Evolutionary conservation across 805 yeast genomes (phyloP).

Genomic region (Ogataea allantospora): DNA sequence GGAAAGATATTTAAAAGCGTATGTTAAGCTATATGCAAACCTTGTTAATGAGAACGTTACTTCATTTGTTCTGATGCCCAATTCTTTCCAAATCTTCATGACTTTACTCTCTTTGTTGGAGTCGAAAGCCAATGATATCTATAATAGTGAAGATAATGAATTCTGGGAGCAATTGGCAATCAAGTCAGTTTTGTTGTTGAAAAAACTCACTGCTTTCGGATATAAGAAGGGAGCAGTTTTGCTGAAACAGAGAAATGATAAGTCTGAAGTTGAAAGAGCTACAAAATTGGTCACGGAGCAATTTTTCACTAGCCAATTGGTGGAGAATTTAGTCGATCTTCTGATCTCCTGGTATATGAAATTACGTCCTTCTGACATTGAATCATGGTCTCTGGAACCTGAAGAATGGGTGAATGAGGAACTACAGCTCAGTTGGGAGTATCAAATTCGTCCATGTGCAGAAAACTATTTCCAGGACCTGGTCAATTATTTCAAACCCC

Average conservation of each 20-base stretch:
- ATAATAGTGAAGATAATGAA: slow-evolving; percentile 52
- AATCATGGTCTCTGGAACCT: slow-evolving; percentile 80
- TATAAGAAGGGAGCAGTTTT: slow-evolving; percentile 65
- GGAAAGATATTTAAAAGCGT: slow-evolving; percentile 72
- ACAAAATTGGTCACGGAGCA: slow-evolving; percentile 49
- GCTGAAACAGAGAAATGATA: slow-evolving; percentile 62
- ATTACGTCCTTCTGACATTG: slow-evolving; percentile 72
- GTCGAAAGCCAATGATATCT: slow-evolving; percentile 62
- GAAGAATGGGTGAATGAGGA: slow-evolving; percentile 93
- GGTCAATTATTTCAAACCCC: slow-evolving; percentile 58
- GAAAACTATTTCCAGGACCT: slow-evolving; percentile 80
- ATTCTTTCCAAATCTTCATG: slow-evolving; percentile 58
- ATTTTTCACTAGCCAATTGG: slow-evolving; percentile 56
- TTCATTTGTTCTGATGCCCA: slow-evolving; percentile 66
- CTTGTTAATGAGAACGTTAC: slow-evolving; percentile 62
- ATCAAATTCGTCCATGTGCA: slow-evolving; percentile 80
- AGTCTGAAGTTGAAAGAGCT: slow-evolving; percentile 59
- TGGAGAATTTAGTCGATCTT: slow-evolving; percentile 60
- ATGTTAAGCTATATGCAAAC: slow-evolving; percentile 68
- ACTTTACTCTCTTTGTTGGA: slow-evolving; percentile 60
- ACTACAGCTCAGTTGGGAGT: slow-evolving; percentile 73
- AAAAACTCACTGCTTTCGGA: slow-evolving; percentile 59
- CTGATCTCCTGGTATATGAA: slow-evolving; percentile 73
- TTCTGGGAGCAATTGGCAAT: slow-evolving; percentile 78
- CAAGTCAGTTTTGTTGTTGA: slow-evolving; percentile 61